A percentile compares a stretch with the other conserved stretches of the same genome.
phyloP scores from a whole-genome alignment of 2,329 filamentous ascomycete genomes.

The Chaetomium globosum region DNA sequence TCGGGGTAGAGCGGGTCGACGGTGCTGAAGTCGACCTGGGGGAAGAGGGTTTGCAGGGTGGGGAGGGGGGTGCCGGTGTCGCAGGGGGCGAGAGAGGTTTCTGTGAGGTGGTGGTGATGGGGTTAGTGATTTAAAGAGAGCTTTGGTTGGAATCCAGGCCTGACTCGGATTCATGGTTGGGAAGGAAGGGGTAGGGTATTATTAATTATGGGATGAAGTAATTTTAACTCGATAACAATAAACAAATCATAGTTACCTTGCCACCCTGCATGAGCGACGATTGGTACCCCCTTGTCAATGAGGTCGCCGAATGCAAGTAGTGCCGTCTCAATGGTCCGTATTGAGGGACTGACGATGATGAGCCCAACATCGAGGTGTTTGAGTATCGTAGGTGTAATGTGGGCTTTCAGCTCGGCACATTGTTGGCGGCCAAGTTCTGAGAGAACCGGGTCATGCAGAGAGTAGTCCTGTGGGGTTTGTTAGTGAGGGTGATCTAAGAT shows the following conservation, averaged over 20 bases:
- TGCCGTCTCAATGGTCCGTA: constrained; percentile 66
- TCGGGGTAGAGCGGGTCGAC: constrained; percentile 65
- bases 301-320: constrained; percentile 61
- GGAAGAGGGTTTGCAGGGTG: constrained; percentile 53
- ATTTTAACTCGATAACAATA: background rate
- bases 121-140: background rate
- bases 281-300: constrained; percentile 55
- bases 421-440: constrained; percentile 54
- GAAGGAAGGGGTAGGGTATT: background rate
- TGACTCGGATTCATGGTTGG: background rate
- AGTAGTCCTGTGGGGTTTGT: constrained; percentile 49
- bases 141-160: constrained; percentile 12
- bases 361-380: constrained; percentile 52
- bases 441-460: constrained; percentile 55
- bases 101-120: constrained; percentile 39
- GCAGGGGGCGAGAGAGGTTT: constrained; percentile 60
- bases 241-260: constrained; percentile 56
- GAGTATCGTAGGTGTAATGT: constrained; percentile 47
- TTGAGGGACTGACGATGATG: constrained; percentile 67
- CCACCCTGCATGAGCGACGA: constrained; percentile 64
- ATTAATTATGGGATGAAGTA: background rate
- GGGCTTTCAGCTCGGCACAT: constrained; percentile 50
- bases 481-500: constrained; percentile 26
- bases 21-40: constrained; percentile 56
- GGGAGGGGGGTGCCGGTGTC: constrained; percentile 59